Conservation (phyloP, 2,329 filamentous ascomycete species). For the Exophiala calicioides region DNA sequence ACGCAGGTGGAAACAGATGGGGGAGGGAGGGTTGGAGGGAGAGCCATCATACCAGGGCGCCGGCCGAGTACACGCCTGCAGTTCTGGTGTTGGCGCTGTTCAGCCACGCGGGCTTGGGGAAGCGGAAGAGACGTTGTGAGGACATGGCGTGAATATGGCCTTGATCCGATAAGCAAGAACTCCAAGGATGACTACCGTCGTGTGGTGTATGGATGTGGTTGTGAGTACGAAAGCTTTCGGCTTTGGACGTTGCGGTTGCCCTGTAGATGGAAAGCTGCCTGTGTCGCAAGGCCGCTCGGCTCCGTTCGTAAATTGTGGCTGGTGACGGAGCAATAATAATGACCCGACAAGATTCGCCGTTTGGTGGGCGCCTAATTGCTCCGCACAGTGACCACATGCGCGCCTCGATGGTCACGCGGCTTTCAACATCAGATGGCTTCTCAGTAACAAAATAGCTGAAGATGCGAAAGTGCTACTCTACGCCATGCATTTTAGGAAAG, state of each 20-base stretch:
- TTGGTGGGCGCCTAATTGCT: no score
- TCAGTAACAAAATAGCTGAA: no score
- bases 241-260: no score
- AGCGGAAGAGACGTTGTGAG: constrained; percentile 63
- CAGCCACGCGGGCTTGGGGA: constrained; percentile 66
- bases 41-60: constrained; percentile 65
- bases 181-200: background rate
- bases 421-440: no score
- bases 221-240: no score
- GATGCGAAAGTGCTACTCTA: no score
- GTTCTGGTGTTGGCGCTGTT: constrained; percentile 65
- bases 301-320: constrained; percentile 10
- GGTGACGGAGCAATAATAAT: no score
- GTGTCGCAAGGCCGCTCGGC: background rate
- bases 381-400: no score
- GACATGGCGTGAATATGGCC: constrained; percentile 4
- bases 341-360: no score
- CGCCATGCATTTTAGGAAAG: no score
- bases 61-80: constrained; percentile 66
- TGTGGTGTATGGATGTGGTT: background rate
- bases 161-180: background rate
- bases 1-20: background rate
- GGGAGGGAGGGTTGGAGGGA: no score
- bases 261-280: constrained; percentile 5
- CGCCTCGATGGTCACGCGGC: no score